Base-by-base conservation (phyloP, 495 filamentous ascomycete genomes). In the Penicillium coprophilum region DNA sequence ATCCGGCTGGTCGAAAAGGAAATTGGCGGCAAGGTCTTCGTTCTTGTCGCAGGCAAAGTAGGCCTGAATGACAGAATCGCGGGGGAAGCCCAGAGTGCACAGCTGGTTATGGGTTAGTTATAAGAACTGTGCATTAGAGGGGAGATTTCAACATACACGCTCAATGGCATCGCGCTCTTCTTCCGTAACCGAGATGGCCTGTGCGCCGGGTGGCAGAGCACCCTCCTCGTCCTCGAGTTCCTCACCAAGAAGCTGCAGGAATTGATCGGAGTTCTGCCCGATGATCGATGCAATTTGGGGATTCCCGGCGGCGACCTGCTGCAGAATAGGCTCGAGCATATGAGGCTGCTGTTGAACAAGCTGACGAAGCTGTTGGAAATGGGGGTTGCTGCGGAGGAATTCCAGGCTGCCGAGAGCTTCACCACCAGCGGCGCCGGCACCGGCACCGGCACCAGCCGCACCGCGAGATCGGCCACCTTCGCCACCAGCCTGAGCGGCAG, bases 21-120 rank as follows among this genome's bases (percentile, higher is more conserved):
- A 97, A 68, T 98, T 98, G 30, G 94, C 94, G 4, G 94, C 92
- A 34, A 97, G 78, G 70, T 98, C 94, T 73, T 98, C 94, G 71
- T 98, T 97, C 81, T 97, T 98, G 74, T 98, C 94, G 71, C 94
- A 98, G 7, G 94, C 94, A 70, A 98, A 97, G 77, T 97, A 98
- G 12, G 94, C 94, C 77, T 98, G 94, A 68, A 98, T 96, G 41
- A 93, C 95, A 61, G 88, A 82, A 63, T 97, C 93, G 28, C 92
- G 87, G 50, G 92, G 84, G 71, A 98, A 98, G 11, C 94, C 94
- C 28, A 98, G 85, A 53, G 86, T 86, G 70, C 90, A 93, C 60
- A 98, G 79, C 91, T 96, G 54, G 12, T 38, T n/a, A 11, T 20
- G 77, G 78, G 78, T 71, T 50, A 76, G 70, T 48, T 24, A 46